A percentile compares a stretch with the other conserved stretches of the same genome.
Conservation (phyloP, 1,139 yeast species). For the Arxiozyma slooffiae region DNA sequence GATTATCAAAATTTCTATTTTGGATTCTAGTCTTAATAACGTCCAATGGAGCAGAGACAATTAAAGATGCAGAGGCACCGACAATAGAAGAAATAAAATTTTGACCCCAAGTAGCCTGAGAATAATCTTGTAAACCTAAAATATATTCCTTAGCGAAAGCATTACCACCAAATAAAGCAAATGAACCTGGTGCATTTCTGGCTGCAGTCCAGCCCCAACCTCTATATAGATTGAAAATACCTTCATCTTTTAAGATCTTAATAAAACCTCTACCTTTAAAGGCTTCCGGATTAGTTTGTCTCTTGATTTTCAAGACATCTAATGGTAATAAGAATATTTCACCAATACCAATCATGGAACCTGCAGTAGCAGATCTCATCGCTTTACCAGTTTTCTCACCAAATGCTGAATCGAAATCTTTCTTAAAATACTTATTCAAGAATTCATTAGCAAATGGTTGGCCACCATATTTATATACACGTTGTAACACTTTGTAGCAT, state of each 20-base stretch:
- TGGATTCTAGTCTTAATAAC: constrained; percentile 98
- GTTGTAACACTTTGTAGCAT: constrained; percentile 87
- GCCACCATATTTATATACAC: constrained; percentile 98
- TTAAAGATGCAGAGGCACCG: constrained; percentile 95
- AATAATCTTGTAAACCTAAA: constrained; percentile 75
- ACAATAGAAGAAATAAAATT: constrained; percentile 92
- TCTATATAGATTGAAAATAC: constrained; percentile 72
- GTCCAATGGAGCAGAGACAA: constrained; percentile 95
- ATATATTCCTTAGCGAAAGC: constrained; percentile 97
- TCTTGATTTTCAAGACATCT: constrained; percentile 92
- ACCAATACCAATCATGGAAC: constrained; percentile 94
- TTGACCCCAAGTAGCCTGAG: constrained; percentile 88
- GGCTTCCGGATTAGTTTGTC: constrained; percentile 98
- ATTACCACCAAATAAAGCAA: constrained; percentile 95
- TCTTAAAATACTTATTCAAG: constrained; percentile 63
- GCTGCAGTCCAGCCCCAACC: constrained; percentile 99
- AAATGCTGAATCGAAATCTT: constrained; percentile 60
- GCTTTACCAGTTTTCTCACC: constrained; percentile 97
- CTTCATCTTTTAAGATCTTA: constrained; percentile 80
- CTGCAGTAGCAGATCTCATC: constrained; percentile 91
- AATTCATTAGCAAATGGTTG: constrained; percentile 97
- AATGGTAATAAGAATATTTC: constrained; percentile 91
- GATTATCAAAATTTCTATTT: constrained; percentile 89
- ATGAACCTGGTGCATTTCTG: constrained; percentile 97
- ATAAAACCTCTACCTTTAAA: constrained; percentile 95